A percentile compares a stretch with the other conserved stretches of the same genome.
Evolutionary conservation across 106 monocot genomes (phyloP).

Genomic region (Dioscorea alata): DNA sequence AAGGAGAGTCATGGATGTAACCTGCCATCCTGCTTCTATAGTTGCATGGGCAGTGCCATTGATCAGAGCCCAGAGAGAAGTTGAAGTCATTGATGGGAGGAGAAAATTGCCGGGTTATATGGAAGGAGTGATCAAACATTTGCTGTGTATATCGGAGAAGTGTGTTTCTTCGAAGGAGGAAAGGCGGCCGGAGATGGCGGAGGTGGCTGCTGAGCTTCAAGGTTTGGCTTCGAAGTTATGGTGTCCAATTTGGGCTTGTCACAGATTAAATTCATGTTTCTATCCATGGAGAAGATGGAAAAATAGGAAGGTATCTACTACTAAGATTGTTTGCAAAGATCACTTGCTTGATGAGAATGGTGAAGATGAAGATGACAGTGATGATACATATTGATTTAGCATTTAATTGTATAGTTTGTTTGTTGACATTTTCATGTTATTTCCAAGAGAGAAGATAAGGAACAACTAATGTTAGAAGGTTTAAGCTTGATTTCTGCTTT

Average conservation of each 20-base stretch:
- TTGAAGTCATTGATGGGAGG: constrained; percentile 38
- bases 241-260: background rate
- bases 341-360: constrained; percentile 18
- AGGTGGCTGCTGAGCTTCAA: constrained; percentile 52
- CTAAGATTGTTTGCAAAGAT: constrained; percentile 39
- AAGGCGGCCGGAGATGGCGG: constrained; percentile 50
- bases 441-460: no score
- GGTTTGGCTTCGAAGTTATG: constrained; percentile 6
- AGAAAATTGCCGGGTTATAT: constrained; percentile 6
- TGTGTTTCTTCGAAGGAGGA: constrained; percentile 39
- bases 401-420: background rate
- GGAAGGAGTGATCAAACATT: constrained; percentile 15
- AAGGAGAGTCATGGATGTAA: constrained; percentile 50
- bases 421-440: background rate
- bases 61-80: constrained; percentile 11
- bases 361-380: constrained; percentile 12
- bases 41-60: constrained; percentile 56
- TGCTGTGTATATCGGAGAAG: constrained; percentile 40
- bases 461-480: no score
- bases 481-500: no score
- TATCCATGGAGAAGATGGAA: constrained; percentile 24
- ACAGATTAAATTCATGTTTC: no score
- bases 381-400: constrained; percentile 7
- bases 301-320: constrained; percentile 39
- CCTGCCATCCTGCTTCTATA: constrained; percentile 33